Percentiles rank a stretch among this genome's conserved stretches.
Conservation (phyloP, 73 alveolate genomes). For the Paramecium sonneborni region DNA sequence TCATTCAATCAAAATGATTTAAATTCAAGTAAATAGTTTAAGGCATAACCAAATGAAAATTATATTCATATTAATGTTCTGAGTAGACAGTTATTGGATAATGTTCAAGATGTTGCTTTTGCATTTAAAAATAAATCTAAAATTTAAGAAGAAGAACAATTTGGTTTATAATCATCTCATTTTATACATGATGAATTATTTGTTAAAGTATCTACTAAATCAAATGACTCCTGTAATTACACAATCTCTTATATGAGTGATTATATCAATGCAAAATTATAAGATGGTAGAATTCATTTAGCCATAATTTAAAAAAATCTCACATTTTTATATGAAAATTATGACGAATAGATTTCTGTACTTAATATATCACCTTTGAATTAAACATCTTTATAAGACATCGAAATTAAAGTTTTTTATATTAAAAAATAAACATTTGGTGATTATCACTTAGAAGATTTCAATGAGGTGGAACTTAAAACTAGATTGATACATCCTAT, state of each 20-base stretch:
- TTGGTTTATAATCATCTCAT: neutral
- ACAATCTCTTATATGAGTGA: neutral
- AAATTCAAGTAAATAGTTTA: neutral
- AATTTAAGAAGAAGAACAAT: neutral
- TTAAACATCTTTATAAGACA: neutral
- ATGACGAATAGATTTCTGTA: neutral
- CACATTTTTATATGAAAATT: constrained; percentile 41
- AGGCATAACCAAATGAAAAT: neutral
- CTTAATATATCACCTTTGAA: neutral
- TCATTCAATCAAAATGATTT: neutral
- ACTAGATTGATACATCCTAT: neutral
- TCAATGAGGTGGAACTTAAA: neutral
- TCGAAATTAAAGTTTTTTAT: neutral
- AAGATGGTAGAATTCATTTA: constrained; percentile 51
- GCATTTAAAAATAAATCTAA: neutral
- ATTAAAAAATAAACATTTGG: neutral
- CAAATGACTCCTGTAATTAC: neutral
- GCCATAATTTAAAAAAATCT: neutral
- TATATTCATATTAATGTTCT: neutral
- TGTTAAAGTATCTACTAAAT: neutral
- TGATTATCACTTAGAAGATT: neutral
- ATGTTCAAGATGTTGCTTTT: neutral
- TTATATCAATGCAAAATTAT: neutral
- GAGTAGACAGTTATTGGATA: neutral
- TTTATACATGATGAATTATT: constrained; percentile 44